phyloP scores from a whole-genome alignment of 164 flowering plant species.

The Magnolia sinica region DNA sequence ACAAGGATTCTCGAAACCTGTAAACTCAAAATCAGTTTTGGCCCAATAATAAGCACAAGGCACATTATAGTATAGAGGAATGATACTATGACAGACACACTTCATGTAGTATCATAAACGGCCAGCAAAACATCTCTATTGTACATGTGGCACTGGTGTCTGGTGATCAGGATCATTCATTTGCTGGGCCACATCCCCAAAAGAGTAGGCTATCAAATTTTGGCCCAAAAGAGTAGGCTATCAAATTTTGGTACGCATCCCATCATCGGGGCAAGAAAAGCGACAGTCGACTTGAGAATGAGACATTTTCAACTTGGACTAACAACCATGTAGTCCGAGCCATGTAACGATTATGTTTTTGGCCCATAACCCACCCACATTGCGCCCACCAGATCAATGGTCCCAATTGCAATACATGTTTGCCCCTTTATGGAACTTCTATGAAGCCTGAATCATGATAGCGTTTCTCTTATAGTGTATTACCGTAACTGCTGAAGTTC shows the following conservation, averaged over 20 bases:
- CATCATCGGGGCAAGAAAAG: not conserved
- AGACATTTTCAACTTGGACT: no score
- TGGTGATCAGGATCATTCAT: no score
- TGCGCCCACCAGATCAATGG: not conserved
- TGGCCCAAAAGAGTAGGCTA: not conserved
- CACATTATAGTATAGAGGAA: not conserved
- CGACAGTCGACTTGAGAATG: no score
- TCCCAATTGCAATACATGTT: not conserved
- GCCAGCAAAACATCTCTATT: not conserved
- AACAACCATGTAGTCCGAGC: not conserved
- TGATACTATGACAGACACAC: not conserved
- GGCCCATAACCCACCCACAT: not conserved
- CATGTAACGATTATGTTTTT: no score
- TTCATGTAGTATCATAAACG: no score
- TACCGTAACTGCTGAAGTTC: slow-evolving; percentile 53
- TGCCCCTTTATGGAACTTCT: no score
- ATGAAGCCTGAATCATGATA: no score
- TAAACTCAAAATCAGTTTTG: not conserved
- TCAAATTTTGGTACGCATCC: not conserved
- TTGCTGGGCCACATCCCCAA: not conserved
- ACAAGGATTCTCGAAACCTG: slow-evolving; percentile 39
- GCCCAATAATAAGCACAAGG: not conserved
- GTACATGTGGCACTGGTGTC: not conserved
- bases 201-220: no score
- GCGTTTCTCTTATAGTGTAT: not conserved